Conservation (phyloP, 2,329 filamentous ascomycete species). For the Fusarium beomiforme region DNA sequence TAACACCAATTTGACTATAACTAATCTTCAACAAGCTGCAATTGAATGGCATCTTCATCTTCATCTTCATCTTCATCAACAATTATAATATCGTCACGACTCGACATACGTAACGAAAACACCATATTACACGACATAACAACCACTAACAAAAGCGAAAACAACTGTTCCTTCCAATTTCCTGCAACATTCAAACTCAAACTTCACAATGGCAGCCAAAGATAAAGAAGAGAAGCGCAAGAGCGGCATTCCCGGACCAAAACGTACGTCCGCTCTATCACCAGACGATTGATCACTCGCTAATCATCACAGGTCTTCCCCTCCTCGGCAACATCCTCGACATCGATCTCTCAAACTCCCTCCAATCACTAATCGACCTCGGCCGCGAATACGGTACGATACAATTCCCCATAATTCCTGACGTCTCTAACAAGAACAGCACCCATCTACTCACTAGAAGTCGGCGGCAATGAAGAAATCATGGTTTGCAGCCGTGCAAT, state of each 20-base stretch:
- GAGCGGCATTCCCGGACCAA: background rate
- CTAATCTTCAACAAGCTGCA: background rate
- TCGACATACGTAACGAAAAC: no score
- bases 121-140: background rate
- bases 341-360: background rate
- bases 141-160: background rate
- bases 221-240: background rate
- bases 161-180: background rate
- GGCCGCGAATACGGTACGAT: background rate
- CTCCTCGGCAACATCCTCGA: background rate
- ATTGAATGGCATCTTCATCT: background rate
- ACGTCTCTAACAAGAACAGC: background rate
- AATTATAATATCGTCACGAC: no score
- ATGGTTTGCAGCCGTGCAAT: background rate
- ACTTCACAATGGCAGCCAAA: background rate
- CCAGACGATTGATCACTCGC: background rate
- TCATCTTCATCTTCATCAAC: no score
- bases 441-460: background rate
- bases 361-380: background rate
- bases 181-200: background rate
- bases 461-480: background rate
- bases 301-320: background rate
- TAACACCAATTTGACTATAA: background rate
- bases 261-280: background rate
- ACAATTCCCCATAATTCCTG: rapidly evolving